A percentile compares a stretch with the other conserved stretches of the same genome.
Conservation (phyloP, 2,329 filamentous ascomycete genomes). For the Leptographium lundbergii region DNA sequence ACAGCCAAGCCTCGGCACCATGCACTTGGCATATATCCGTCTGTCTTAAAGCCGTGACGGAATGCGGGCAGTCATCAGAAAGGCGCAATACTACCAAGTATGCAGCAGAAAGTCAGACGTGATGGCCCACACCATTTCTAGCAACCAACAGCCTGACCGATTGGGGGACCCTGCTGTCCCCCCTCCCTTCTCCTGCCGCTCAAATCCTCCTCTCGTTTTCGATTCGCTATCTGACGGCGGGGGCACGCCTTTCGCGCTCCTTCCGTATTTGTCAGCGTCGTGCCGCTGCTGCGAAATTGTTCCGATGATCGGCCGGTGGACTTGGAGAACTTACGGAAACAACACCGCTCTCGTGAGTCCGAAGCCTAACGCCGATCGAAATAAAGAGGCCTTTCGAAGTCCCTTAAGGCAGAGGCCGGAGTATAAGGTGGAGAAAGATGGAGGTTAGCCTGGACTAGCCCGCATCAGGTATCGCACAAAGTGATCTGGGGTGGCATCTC, state of each 20-base stretch:
- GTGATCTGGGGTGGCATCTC: background rate
- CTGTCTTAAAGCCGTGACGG: background rate
- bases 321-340: background rate
- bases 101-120: background rate
- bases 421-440: background rate
- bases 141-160: no score
- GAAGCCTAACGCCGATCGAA: no score
- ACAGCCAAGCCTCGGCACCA: background rate
- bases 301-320: background rate
- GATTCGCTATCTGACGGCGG: background rate
- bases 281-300: background rate
- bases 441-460: background rate
- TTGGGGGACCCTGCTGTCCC: background rate
- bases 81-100: no score
- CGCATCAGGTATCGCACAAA: background rate
- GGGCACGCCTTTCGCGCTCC: background rate
- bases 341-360: background rate
- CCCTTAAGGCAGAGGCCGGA: background rate
- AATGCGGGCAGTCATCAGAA: background rate
- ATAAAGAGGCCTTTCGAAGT: no score
- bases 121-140: background rate
- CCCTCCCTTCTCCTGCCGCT: background rate
- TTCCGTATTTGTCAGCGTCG: background rate
- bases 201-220: background rate
- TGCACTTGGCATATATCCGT: background rate